These are phyloP conservation scores for Carex littledalei DNA, from an alignment of 176 grass and related monocot species.

Conservation along the genomic window DNA sequence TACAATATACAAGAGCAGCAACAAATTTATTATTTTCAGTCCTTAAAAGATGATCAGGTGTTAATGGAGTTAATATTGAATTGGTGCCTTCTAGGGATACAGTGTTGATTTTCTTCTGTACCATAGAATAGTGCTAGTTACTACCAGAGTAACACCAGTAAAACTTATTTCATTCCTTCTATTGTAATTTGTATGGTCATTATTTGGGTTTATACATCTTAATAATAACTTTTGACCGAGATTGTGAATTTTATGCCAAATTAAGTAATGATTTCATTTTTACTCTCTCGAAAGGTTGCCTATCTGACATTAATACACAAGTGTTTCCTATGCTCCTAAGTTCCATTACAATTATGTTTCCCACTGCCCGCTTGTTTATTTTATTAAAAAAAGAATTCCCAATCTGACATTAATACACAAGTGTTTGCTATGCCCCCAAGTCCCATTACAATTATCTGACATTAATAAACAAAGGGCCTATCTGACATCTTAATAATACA, in stretches of 20 bases:
- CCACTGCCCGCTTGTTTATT: not conserved
- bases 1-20: conserved; percentile 21
- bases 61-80: not conserved
- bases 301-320: not conserved
- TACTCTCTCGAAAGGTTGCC: not conserved
- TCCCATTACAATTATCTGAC: not conserved
- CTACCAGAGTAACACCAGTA: not conserved
- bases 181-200: not conserved
- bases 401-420: not conserved
- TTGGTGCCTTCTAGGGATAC: not conserved
- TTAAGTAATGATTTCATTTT: not conserved
- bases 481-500: too few species aligned
- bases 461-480: too few species aligned
- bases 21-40: not conserved
- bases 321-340: not conserved
- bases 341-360: not conserved
- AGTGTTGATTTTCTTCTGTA: not conserved
- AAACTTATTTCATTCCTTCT: not conserved
- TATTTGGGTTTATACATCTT: not conserved
- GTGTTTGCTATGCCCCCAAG: not conserved
- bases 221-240: not conserved
- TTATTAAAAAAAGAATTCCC: not conserved
- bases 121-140: not conserved
- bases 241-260: not conserved
- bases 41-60: not conserved